These are phyloP conservation scores for Alisma plantagoaquatica DNA, from an alignment of 106 monocot species.

Conservation along the genomic window DNA sequence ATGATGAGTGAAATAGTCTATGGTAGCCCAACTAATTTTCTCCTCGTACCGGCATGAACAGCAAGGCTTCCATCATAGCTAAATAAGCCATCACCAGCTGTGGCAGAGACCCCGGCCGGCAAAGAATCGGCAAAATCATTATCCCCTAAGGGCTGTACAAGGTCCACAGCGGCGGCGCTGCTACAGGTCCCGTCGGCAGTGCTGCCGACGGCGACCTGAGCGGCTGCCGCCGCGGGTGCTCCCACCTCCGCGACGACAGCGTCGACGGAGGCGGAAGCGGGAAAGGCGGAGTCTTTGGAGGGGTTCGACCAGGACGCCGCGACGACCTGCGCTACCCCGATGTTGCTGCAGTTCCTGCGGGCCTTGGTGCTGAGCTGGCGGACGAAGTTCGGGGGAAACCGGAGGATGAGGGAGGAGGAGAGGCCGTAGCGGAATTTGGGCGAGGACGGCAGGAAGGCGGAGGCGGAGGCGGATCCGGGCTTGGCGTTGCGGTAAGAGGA, in stretches of 20 bases:
- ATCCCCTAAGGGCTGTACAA: conserved; percentile 1
- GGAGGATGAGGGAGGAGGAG: conserved; percentile 57
- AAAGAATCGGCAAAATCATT: neutral
- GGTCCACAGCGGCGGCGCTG: neutral
- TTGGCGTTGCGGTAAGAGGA: too few species aligned
- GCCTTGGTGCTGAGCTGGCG: conserved; percentile 98
- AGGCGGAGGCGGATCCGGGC: neutral
- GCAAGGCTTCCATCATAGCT: conserved; percentile 69
- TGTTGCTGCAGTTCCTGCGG: conserved; percentile 97
- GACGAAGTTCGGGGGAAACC: conserved; percentile 94
- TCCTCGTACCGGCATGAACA: conserved; percentile 74
- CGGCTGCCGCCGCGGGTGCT: conserved; percentile 11
- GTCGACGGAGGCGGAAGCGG: conserved; percentile 9
- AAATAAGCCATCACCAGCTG: too few species aligned
- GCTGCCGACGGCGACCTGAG: conserved; percentile 7
- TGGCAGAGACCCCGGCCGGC: neutral
- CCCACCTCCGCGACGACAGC: conserved; percentile 10
- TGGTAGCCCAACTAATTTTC: neutral
- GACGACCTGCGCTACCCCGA: conserved; percentile 92
- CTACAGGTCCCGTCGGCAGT: neutral
- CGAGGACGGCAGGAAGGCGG: neutral
- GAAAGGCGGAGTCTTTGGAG: conserved; percentile 1
- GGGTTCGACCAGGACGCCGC: conserved; percentile 82
- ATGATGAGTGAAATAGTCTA: neutral
- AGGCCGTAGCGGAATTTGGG: conserved; percentile 6